Percentiles rank a stretch among this genome's conserved stretches.
Conservation (phyloP, 257 asterid genomes). For the Leonotis leonurus region DNA sequence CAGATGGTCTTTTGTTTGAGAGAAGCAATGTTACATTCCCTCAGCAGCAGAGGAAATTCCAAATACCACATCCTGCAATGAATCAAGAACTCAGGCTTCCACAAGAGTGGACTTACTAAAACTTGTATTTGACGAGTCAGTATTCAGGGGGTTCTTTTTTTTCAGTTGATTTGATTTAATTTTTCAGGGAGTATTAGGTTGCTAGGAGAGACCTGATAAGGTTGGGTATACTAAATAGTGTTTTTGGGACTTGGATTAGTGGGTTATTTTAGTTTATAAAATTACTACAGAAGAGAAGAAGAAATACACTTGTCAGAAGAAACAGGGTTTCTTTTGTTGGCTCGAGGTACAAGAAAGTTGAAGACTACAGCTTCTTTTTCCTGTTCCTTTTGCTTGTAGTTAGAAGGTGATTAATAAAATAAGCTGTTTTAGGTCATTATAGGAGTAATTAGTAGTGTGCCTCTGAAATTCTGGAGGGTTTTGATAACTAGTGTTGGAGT, state of each 20-base stretch:
- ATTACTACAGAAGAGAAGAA: slow-evolving; percentile 4
- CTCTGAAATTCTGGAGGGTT: slow-evolving; percentile 18
- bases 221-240: slow-evolving; percentile 7
- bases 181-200: neutral
- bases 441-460: slow-evolving; percentile 3
- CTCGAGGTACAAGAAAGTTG: slow-evolving; percentile 28
- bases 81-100: slow-evolving; percentile 54
- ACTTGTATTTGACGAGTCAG: neutral
- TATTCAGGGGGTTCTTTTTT: neutral
- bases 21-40: slow-evolving; percentile 8
- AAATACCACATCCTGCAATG: slow-evolving; percentile 19
- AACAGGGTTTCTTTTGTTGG: slow-evolving; percentile 21
- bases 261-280: neutral
- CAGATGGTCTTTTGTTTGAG: slow-evolving; percentile 12
- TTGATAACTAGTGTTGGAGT: slow-evolving; percentile 24
- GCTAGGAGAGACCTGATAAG: neutral
- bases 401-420: slow-evolving; percentile 15
- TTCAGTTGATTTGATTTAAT: neutral
- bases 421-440: neutral
- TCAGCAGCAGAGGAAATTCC: slow-evolving; percentile 31
- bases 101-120: slow-evolving; percentile 75
- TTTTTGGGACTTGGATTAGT: slow-evolving; percentile 9
- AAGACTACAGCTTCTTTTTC: slow-evolving; percentile 25
- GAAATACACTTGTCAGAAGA: neutral
- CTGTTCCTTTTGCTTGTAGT: slow-evolving; percentile 13